Conservation (phyloP, 352 stramenopile species). For the Globisporangium cederbergense region DNA sequence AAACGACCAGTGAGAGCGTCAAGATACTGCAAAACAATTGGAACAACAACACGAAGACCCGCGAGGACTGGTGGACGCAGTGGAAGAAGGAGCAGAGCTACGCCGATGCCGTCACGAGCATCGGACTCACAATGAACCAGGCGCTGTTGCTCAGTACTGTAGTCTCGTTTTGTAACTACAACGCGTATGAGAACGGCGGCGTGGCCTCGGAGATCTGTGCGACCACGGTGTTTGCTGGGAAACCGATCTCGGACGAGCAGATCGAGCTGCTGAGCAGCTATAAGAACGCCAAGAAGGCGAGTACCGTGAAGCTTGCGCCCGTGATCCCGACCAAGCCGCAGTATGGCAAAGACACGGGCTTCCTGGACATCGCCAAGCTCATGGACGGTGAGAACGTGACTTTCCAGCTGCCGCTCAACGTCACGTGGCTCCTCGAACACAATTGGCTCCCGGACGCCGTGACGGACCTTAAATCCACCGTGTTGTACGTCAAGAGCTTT, state of each 20-base stretch:
- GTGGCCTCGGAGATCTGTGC: not conserved
- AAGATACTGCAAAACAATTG: not conserved
- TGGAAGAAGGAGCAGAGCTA: constrained; percentile 7
- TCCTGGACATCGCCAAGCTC: constrained; percentile 6
- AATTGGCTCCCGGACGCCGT: constrained; percentile 1
- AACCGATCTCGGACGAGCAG: constrained; percentile 1
- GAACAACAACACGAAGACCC: constrained; percentile 7
- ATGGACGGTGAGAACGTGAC: constrained; percentile 1
- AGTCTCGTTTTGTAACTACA: constrained; percentile 1
- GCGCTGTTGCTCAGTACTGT: constrained; percentile 5
- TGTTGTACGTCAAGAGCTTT: constrained; percentile 6
- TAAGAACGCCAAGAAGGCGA: not conserved
- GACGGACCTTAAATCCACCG: not conserved
- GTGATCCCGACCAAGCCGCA: constrained; percentile 6
- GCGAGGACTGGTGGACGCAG: constrained; percentile 2
- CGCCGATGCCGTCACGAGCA: not conserved
- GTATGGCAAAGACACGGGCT: constrained; percentile 4
- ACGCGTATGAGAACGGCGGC: constrained; percentile 1
- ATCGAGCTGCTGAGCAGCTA: constrained; percentile 3
- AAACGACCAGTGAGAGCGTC: not conserved
- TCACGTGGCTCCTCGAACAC: not conserved
- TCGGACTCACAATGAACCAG: constrained; percentile 4
- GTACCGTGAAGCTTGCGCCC: not conserved
- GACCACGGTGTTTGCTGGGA: not conserved
- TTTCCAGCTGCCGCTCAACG: constrained; percentile 1